phyloP scores from a whole-genome alignment of 129 eudicot species.

The Arctium lappa region DNA sequence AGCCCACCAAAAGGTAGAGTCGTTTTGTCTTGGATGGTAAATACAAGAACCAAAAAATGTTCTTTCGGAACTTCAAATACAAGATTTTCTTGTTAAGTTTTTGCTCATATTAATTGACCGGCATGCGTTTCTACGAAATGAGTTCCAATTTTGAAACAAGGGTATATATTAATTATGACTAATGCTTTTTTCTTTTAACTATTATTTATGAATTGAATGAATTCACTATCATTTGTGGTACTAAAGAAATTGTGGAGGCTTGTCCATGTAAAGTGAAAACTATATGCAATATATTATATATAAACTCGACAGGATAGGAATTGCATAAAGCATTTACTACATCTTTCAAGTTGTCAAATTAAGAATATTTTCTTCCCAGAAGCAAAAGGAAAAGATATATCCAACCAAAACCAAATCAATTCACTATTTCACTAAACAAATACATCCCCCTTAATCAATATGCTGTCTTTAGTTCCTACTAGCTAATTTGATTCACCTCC shows the following conservation, averaged over 20 bases:
- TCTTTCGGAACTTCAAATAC: background rate
- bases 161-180: background rate
- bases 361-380: constrained; percentile 22
- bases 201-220: background rate
- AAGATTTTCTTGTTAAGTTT: too few relatives aligned
- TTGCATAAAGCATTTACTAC: constrained; percentile 7
- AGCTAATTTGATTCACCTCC: background rate
- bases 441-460: background rate
- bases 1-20: too few relatives aligned
- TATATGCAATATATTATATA: constrained; percentile 1
- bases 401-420: background rate
- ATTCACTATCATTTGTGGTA: background rate
- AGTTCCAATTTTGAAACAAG: background rate
- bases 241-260: background rate
- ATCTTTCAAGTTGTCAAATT: background rate
- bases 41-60: too few relatives aligned
- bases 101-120: too few relatives aligned
- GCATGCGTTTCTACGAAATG: background rate
- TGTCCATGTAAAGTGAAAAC: constrained; percentile 14
- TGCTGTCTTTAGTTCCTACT: background rate
- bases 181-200: background rate
- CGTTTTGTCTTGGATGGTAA: too few relatives aligned
- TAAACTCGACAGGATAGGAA: constrained; percentile 15
- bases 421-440: background rate
- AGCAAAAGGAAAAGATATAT: constrained; percentile 24